These are phyloP conservation scores for Otatea glauca DNA, from an alignment of 176 grass and related monocot genomes.

Conservation along the genomic window DNA sequence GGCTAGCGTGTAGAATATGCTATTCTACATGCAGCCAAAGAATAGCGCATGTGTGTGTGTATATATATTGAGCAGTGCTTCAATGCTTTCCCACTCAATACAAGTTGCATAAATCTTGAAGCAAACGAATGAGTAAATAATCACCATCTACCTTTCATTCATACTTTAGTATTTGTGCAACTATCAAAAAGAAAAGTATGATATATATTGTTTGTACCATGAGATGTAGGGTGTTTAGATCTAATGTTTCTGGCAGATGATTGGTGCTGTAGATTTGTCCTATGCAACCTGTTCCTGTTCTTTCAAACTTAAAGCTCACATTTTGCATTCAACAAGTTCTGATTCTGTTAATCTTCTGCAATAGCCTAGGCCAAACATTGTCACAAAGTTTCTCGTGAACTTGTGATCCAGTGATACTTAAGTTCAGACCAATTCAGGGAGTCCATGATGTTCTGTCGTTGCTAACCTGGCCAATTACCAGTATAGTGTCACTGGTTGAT, in stretches of 20 bases:
- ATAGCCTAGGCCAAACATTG: neutral
- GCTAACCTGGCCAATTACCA: neutral
- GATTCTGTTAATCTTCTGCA: conserved; percentile 10
- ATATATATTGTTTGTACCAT: conserved; percentile 21
- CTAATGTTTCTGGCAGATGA: conserved; percentile 24
- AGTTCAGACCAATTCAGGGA: neutral
- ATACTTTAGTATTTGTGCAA: too few relatives aligned
- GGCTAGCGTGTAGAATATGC: too few relatives aligned
- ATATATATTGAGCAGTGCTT: too few relatives aligned
- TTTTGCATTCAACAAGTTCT: conserved; percentile 16
- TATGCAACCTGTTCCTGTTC: conserved; percentile 11
- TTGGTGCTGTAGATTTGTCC: conserved; percentile 38
- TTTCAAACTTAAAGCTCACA: conserved; percentile 2
- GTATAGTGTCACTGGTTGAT: neutral
- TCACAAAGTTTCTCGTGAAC: neutral
- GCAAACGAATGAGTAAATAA: too few relatives aligned
- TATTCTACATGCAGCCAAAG: too few relatives aligned
- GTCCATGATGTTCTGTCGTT: neutral
- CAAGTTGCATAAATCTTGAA: too few relatives aligned
- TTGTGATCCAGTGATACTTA: neutral
- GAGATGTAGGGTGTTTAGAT: conserved; percentile 30
- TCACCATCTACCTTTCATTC: too few relatives aligned
- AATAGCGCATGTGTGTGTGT: too few relatives aligned
- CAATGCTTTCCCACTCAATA: too few relatives aligned
- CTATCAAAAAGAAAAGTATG: too few relatives aligned